Percentiles rank a stretch among this genome's conserved stretches.
Conservation (phyloP, 2,329 filamentous ascomycete species). For the Curvularia spicifera region DNA sequence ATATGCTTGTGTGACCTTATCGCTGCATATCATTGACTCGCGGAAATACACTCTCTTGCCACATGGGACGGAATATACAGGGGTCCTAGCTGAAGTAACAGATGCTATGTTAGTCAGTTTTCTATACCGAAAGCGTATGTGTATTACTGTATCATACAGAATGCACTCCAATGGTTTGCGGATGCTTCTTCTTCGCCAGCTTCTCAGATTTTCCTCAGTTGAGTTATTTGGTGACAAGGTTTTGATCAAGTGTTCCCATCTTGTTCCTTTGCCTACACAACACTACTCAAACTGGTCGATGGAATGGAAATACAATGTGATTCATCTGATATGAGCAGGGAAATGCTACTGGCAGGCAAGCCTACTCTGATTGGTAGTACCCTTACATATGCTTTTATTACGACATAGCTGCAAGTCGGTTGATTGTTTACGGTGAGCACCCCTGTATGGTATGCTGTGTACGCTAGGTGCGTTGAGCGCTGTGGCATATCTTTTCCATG, state of each 20-base stretch:
- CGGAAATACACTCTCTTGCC: slow-evolving; percentile 1
- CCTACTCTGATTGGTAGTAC: background rate
- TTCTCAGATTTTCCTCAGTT: background rate
- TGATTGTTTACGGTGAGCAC: background rate
- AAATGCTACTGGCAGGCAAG: background rate
- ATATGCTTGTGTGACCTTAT: slow-evolving; percentile 4
- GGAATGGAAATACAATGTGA: background rate
- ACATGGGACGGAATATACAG: background rate
- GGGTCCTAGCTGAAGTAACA: background rate
- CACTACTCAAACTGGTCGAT: background rate
- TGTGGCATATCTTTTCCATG: background rate
- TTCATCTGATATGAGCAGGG: background rate
- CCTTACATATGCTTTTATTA: background rate
- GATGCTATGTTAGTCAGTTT: background rate
- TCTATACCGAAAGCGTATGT: background rate
- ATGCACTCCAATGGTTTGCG: background rate
- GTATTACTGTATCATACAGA: background rate
- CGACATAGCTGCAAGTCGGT: background rate
- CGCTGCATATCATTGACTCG: slow-evolving; percentile 3
- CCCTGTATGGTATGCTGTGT: background rate
- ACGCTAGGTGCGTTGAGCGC: background rate
- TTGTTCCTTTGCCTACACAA: background rate
- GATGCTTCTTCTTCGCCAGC: background rate
- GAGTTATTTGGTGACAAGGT: background rate
- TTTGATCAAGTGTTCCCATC: background rate